Conservation (phyloP, 306 rosid genomes). For the Begonia fuchsioides region DNA sequence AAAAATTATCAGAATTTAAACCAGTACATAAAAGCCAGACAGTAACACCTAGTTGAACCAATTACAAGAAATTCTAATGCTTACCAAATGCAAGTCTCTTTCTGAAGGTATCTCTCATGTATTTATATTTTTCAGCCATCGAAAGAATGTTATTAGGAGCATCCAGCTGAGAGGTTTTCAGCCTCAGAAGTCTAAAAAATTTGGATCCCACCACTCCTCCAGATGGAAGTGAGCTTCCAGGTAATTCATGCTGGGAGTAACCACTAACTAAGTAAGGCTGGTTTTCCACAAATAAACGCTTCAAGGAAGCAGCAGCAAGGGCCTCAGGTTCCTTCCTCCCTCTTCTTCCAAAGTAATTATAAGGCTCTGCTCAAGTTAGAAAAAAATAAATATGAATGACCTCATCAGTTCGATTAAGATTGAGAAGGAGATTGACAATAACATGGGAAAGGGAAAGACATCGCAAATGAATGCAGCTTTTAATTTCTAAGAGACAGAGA, state of each 20-base stretch:
- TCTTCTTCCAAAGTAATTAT: constrained; percentile 78
- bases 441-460: too few relatives aligned
- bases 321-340: constrained; percentile 98
- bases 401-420: too few relatives aligned
- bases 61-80: constrained; percentile 6
- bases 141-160: constrained; percentile 64
- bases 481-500: too few relatives aligned
- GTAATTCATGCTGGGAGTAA: constrained; percentile 61
- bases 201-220: constrained; percentile 60
- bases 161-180: constrained; percentile 47
- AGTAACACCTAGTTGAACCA: too few relatives aligned
- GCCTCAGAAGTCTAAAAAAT: constrained; percentile 53
- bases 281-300: constrained; percentile 89
- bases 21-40: too few relatives aligned
- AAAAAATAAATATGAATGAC: constrained; percentile 5
- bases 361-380: constrained; percentile 57
- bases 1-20: too few relatives aligned
- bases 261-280: constrained; percentile 82
- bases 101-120: constrained; percentile 78
- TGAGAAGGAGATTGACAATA: too few relatives aligned
- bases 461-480: too few relatives aligned
- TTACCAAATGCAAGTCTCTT: constrained; percentile 84
- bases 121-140: constrained; percentile 68
- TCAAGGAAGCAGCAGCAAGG: constrained; percentile 84
- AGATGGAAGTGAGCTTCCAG: constrained; percentile 37